These are phyloP conservation scores for Cunninghamia lanceolata DNA, from an alignment of 75 land plant genomes.

Conservation along the genomic window DNA sequence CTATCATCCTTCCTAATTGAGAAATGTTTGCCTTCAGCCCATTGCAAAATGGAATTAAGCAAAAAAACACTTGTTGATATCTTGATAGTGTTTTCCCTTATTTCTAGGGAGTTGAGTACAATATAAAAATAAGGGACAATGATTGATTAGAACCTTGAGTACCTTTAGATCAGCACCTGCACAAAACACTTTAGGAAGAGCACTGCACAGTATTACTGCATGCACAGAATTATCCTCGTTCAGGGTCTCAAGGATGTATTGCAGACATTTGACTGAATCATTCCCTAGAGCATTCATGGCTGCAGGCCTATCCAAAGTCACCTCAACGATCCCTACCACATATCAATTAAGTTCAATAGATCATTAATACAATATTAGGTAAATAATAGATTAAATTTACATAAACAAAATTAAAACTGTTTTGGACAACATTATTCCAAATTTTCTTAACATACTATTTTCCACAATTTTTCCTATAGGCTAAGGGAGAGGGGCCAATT, in stretches of 20 bases:
- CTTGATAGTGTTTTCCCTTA: neutral
- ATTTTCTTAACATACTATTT: neutral
- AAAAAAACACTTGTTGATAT: neutral
- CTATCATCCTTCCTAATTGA: neutral
- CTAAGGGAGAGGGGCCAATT: too few relatives aligned
- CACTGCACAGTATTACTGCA: slow-evolving; percentile 64
- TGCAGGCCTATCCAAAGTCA: slow-evolving; percentile 72
- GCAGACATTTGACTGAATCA: slow-evolving; percentile 70
- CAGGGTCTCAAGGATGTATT: slow-evolving; percentile 46
- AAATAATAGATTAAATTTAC: neutral
- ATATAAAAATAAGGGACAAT: neutral
- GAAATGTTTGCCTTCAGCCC: too few relatives aligned
- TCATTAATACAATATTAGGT: neutral
- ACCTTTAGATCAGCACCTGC: slow-evolving; percentile 99
- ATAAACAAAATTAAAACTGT: neutral
- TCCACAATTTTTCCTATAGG: too few relatives aligned
- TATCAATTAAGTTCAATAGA: neutral
- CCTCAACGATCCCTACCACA: slow-evolving; percentile 70
- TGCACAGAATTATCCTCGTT: slow-evolving; percentile 55
- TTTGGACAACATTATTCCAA: neutral
- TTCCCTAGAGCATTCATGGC: slow-evolving; percentile 82
- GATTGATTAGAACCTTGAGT: neutral
- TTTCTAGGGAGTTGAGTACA: neutral
- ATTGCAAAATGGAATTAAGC: too few relatives aligned
- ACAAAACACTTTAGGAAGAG: slow-evolving; percentile 87